These are phyloP conservation scores for Fusarium neocosmosporiellum DNA, from an alignment of 2,329 filamentous ascomycete genomes.

Conservation along the genomic window DNA sequence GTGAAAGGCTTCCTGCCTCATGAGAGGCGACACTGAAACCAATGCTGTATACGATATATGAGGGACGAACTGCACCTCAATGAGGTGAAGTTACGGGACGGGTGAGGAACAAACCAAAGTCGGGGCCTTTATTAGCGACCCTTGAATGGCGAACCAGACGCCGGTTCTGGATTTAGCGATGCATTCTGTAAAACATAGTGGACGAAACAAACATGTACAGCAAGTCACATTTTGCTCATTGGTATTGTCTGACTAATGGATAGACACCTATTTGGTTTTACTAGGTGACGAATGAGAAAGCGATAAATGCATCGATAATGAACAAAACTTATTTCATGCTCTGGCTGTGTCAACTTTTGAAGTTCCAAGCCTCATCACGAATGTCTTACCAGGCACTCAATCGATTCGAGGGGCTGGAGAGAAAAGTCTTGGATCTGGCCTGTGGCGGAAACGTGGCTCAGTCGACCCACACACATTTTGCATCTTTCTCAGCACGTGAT, in stretches of 20 bases:
- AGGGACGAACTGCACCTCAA: constrained; percentile 27
- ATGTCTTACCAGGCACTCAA: background rate
- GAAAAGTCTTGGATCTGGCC: background rate
- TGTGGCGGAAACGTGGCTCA: constrained; percentile 14
- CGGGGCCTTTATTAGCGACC: constrained; percentile 16
- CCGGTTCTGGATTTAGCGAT: constrained; percentile 21
- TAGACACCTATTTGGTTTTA: background rate
- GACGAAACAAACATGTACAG: constrained; percentile 11
- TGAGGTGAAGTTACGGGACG: constrained; percentile 21
- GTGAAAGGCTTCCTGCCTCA: constrained; percentile 19
- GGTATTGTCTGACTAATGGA: background rate
- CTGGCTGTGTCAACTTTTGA: background rate
- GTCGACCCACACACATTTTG: background rate
- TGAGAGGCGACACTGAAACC: constrained; percentile 23
- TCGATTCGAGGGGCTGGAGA: background rate
- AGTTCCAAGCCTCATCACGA: background rate
- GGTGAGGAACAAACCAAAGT: constrained; percentile 7
- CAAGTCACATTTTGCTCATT: background rate
- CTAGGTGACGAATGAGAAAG: background rate
- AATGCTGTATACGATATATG: constrained; percentile 26
- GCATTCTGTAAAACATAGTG: constrained; percentile 14
- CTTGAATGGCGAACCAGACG: constrained; percentile 15
- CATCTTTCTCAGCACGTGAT: constrained; percentile 31
- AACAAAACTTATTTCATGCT: background rate
- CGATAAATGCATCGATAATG: background rate